Conservation (phyloP, 192 early-diverging fungal species). For the Coemansia sp. region DNA sequence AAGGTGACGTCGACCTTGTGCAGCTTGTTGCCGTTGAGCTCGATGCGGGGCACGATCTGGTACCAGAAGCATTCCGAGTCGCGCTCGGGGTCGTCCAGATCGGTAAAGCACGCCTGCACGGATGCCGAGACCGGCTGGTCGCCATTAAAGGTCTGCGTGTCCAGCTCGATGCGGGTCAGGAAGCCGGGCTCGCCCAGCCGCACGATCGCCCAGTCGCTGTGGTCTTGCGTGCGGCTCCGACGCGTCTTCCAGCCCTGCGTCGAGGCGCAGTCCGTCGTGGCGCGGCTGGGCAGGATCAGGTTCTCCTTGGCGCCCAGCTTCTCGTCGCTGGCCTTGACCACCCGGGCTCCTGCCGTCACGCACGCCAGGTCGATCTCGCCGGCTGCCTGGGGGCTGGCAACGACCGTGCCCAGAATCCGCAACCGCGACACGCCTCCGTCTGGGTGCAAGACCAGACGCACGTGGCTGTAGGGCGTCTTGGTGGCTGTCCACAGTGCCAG, state of each 20-base stretch:
- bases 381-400: constrained; percentile 21
- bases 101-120: constrained; percentile 64
- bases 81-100: constrained; percentile 51
- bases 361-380: constrained; percentile 62
- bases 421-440: constrained; percentile 77
- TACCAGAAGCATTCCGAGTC: constrained; percentile 65
- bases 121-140: constrained; percentile 76
- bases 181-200: constrained; percentile 71
- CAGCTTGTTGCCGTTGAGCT: constrained; percentile 50
- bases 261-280: constrained; percentile 38
- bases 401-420: constrained; percentile 63
- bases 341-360: constrained; percentile 59
- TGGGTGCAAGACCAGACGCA: constrained; percentile 66
- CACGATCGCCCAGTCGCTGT: constrained; percentile 73
- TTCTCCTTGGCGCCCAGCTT: constrained; percentile 65
- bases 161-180: constrained; percentile 72
- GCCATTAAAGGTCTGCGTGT: constrained; percentile 83
- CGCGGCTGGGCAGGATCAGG: constrained; percentile 72
- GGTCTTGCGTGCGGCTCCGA: constrained; percentile 60
- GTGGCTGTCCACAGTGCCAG: constrained; percentile 58
- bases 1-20: constrained; percentile 63
- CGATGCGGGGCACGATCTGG: constrained; percentile 50
- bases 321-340: constrained; percentile 64
- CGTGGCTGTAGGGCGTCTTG: constrained; percentile 51
- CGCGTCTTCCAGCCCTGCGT: constrained; percentile 89